A percentile compares a stretch with the other conserved stretches of the same genome.
Evolutionary conservation across 139 green algal genomes (phyloP).

Genomic region (Coelastrella sp.): DNA sequence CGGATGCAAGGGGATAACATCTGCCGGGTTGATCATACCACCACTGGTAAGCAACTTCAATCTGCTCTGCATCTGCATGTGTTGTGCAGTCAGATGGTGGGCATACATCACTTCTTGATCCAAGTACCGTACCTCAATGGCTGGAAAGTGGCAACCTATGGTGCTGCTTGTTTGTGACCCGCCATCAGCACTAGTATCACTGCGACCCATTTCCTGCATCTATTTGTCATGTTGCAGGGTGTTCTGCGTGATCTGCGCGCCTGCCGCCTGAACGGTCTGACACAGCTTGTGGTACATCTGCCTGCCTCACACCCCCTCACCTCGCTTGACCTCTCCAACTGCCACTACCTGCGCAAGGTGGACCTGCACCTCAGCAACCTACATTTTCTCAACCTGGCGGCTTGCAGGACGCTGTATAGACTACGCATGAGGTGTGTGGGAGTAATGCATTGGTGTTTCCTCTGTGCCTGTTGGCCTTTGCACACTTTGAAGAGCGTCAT

Average conservation of each 20-base stretch:
- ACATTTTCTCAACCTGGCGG: background rate
- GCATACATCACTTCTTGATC: no score
- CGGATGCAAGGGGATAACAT: conserved; percentile 1
- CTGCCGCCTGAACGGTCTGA: background rate
- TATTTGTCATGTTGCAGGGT: background rate
- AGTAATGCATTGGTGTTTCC: background rate
- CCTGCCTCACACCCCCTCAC: conserved; percentile 24
- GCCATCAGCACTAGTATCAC: background rate
- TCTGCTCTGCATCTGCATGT: background rate
- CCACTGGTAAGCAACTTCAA: conserved; percentile 25
- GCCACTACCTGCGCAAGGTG: conserved; percentile 16
- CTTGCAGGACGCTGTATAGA: conserved; percentile 31
- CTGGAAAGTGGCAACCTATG: no score
- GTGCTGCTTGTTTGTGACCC: no score
- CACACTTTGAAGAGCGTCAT: background rate
- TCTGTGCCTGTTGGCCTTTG: background rate
- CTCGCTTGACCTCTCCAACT: conserved; percentile 26
- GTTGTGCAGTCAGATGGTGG: background rate
- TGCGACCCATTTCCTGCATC: background rate
- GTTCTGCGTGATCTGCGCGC: conserved; percentile 31
- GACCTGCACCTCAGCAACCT: background rate
- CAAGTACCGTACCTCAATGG: no score
- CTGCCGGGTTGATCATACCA: conserved; percentile 2
- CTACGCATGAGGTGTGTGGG: conserved; percentile 13
- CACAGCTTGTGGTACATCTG: conserved; percentile 39